Evolutionary conservation across 768 basidiomycete genomes (phyloP).

Genomic region (Bullera alba): DNA sequence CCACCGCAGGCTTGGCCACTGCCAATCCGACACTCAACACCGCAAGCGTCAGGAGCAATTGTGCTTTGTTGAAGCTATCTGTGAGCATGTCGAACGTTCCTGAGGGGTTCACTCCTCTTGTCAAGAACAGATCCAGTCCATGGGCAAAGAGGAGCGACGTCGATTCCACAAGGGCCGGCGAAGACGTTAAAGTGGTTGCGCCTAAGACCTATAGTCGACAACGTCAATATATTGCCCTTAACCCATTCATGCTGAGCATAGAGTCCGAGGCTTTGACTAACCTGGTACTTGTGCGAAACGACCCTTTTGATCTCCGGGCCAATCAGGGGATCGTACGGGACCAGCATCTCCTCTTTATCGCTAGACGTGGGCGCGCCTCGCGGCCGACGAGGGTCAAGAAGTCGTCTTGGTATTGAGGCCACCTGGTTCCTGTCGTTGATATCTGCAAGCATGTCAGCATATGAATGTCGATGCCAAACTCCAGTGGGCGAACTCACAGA

Average conservation of each 20-base stretch:
- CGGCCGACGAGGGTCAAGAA: constrained; percentile 79
- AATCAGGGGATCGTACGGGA: constrained; percentile 75
- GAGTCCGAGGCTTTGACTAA: constrained; percentile 34
- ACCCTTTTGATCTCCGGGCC: constrained; percentile 60
- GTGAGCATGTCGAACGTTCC: constrained; percentile 86
- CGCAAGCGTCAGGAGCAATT: constrained; percentile 73
- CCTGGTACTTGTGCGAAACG: constrained; percentile 57
- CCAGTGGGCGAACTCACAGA: constrained; percentile 55
- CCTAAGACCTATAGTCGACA: constrained; percentile 56
- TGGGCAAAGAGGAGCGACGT: constrained; percentile 80
- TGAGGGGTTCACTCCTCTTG: constrained; percentile 69
- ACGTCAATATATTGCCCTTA: background rate
- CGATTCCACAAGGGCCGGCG: constrained; percentile 81
- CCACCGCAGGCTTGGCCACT: constrained; percentile 74
- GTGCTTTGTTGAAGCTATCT: constrained; percentile 86
- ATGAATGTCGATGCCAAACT: background rate
- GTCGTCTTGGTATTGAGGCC: constrained; percentile 61
- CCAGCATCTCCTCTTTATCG: constrained; percentile 77
- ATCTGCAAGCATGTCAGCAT: constrained; percentile 51
- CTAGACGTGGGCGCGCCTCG: constrained; percentile 63
- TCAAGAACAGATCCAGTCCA: constrained; percentile 84
- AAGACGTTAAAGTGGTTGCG: constrained; percentile 62
- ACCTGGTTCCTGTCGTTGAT: constrained; percentile 69
- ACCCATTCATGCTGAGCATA: background rate
- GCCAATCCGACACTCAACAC: constrained; percentile 68